A percentile compares a stretch with the other conserved stretches of the same genome.
These are phyloP conservation scores for Excoecaria agallocha DNA, from an alignment of 345 rosid species.

Conservation along the genomic window DNA sequence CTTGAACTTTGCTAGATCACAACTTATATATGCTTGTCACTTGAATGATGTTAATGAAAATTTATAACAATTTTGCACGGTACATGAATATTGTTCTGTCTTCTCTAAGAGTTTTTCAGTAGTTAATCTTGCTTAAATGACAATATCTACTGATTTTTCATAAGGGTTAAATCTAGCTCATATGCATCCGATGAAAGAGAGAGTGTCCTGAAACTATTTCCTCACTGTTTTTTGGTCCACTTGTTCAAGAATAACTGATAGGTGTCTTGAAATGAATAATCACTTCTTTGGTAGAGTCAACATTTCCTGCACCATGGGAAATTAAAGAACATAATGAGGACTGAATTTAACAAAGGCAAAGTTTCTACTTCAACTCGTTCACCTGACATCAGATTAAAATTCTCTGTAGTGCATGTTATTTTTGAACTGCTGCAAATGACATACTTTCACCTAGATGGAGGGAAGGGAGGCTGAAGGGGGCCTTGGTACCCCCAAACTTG, in stretches of 20 bases:
- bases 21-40: too few species aligned
- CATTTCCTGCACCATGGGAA: too few species aligned
- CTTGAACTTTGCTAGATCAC: too few species aligned
- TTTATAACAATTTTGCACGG: neutral
- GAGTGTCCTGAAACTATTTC: neutral
- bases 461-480: too few species aligned
- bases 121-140: neutral
- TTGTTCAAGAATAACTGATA: neutral
- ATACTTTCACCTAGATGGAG: neutral
- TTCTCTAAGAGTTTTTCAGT: neutral
- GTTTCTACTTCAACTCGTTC: neutral
- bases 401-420: neutral
- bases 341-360: conserved; percentile 1
- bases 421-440: neutral
- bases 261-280: neutral
- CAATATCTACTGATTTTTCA: neutral
- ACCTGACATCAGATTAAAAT: neutral
- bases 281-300: neutral
- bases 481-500: too few species aligned
- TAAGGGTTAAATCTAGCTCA: neutral
- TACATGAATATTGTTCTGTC: neutral
- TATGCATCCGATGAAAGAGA: neutral
- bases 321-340: neutral
- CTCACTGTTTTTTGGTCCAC: neutral
- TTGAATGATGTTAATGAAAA: too few species aligned